Base-by-base conservation (phyloP, 345 rosid species). In the Salix purpurea region DNA sequence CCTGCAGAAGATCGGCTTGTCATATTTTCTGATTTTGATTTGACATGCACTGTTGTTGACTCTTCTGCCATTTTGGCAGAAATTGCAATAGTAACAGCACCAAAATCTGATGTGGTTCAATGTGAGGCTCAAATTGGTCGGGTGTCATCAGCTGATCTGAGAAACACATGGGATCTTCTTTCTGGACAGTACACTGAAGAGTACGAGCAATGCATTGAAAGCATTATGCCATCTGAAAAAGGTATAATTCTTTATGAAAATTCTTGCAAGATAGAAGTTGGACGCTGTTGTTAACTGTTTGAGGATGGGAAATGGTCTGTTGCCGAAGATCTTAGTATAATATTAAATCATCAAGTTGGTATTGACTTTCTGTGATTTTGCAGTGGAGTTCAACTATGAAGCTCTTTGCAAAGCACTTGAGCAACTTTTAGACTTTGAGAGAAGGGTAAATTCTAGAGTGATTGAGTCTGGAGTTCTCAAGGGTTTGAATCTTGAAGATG, bases 31-130 rank as follows among this genome's bases (percentile, higher is more conserved):
- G 99, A 96, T 85, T 96, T 96, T 87, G 99, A 96, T 87, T 87
- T 96, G 84, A 92, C 98, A 26, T 94, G 99, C 87, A 81, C 97
- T 1, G 89, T 90, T 80, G 90, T 94, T 83, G 99, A 96, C 89
- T 96, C 99, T 37, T 91, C 97, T 76, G 98, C 98, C 80, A 91
- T 94, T 78, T 84, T 94, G 87, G 98, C 98, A 2, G 97, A 96
- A 88, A 92, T 96, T 67, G 97, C 99, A 79, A 92, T 96, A 54
- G 81, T 90, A 62, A 94, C 93, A 48, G 98, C 97, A 46, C 96
- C 98, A 65, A 96, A 86, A 80, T 86, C 87, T 80, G 97, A 94
- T 72, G 89, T 80, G 78, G 80, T 71, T 83, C 89, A 77, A 79
- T 70, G 87, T 48, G 94, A 88, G 73, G 80, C 78, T 82, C 88